Percentiles rank a stretch among this genome's conserved stretches.
Conservation (phyloP, 129 eudicot species). For the Escallonia rubra region DNA sequence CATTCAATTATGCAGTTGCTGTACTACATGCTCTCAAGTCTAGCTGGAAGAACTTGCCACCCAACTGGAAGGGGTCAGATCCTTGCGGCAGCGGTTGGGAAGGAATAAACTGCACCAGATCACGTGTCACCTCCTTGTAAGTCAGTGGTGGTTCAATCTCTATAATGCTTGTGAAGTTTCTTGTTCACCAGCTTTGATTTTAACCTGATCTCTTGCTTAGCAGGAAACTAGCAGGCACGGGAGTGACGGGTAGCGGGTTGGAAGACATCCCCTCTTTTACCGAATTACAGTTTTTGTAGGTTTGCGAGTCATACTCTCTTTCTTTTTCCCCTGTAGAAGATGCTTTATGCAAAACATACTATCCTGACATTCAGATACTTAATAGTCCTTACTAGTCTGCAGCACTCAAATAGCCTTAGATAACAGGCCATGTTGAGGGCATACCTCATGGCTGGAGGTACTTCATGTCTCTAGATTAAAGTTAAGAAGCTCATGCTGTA, state of each 20-base stretch:
- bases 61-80: constrained; percentile 73
- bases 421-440: no score
- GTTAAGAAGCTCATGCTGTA: no score
- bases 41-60: constrained; percentile 76
- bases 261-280: constrained; percentile 62
- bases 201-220: constrained; percentile 6
- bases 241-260: constrained; percentile 40
- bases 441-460: no score
- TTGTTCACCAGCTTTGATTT: neutral
- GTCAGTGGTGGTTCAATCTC: constrained; percentile 12
- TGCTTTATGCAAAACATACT: neutral
- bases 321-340: neutral
- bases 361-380: no score
- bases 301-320: constrained; percentile 10
- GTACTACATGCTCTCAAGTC: constrained; percentile 47
- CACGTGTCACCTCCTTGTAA: constrained; percentile 67
- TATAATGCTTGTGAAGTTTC: neutral
- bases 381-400: no score
- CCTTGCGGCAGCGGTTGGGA: constrained; percentile 78
- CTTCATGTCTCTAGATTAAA: no score
- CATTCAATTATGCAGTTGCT: constrained; percentile 31
- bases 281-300: constrained; percentile 58
- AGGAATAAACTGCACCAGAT: constrained; percentile 61
- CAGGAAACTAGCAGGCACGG: constrained; percentile 57
- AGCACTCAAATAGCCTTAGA: no score